Percentiles rank a stretch among this genome's conserved stretches.
These are phyloP conservation scores for Wickerhamomyces silvicola DNA, from an alignment of 805 yeast species.

Conservation along the genomic window DNA sequence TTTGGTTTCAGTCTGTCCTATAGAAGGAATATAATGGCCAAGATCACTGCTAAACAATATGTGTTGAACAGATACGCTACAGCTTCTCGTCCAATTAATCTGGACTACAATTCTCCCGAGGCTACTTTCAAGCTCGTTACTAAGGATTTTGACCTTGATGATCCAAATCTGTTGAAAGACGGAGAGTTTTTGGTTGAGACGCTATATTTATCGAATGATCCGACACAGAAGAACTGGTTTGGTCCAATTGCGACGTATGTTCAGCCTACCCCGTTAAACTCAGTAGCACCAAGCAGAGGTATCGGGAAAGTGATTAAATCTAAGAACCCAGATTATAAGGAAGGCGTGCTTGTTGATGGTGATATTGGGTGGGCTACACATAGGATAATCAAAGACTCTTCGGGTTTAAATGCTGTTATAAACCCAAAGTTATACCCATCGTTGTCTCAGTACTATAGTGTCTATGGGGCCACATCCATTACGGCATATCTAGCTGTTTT, in stretches of 20 bases:
- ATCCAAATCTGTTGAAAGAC: conserved; percentile 22
- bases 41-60: conserved; percentile 25
- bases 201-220: conserved; percentile 49
- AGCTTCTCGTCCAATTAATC: conserved; percentile 21
- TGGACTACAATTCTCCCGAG: conserved; percentile 19
- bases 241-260: conserved; percentile 26
- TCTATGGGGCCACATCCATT: conserved; percentile 50
- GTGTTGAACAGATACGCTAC: conserved; percentile 23
- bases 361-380: conserved; percentile 44
- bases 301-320: conserved; percentile 45
- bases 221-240: conserved; percentile 60
- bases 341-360: conserved; percentile 39
- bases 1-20: too few species aligned
- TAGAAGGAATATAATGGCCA: too few species aligned
- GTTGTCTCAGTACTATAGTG: conserved; percentile 38
- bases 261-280: conserved; percentile 29
- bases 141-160: conserved; percentile 16
- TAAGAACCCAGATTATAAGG: conserved; percentile 31
- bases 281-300: conserved; percentile 44
- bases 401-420: conserved; percentile 2
- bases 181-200: conserved; percentile 41
- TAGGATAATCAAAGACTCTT: conserved; percentile 27
- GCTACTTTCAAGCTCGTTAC: conserved; percentile 25
- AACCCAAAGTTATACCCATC: conserved; percentile 19
- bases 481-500: conserved; percentile 55